phyloP scores from a whole-genome alignment of 2,329 filamentous ascomycete species.

The Colletotrichum caudatum region DNA sequence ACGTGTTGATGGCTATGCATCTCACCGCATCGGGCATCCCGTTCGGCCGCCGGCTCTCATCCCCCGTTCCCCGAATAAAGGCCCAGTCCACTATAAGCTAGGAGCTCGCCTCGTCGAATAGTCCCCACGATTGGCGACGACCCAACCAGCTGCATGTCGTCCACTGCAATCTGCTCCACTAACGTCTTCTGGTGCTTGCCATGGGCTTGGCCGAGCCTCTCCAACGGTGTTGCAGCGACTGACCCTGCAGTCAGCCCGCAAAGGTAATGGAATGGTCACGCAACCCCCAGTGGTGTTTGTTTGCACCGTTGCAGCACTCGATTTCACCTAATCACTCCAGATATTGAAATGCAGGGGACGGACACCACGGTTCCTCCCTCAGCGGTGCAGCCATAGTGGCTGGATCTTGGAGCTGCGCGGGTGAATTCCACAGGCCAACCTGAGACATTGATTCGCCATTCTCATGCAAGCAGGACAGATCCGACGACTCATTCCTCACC shows the following conservation, averaged over 20 bases:
- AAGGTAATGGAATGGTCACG: neutral
- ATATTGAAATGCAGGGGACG: neutral
- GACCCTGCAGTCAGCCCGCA: conserved; percentile 5
- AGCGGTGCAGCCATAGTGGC: neutral
- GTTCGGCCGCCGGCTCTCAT: conserved; percentile 6
- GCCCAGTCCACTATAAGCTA: conserved; percentile 5
- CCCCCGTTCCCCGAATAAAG: conserved; percentile 30
- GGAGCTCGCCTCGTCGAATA: conserved; percentile 23
- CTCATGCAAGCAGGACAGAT: neutral
- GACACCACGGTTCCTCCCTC: neutral
- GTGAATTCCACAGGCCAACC: neutral
- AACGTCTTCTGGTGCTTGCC: neutral
- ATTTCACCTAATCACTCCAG: neutral
- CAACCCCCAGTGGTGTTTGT: neutral
- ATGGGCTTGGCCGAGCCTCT: conserved; percentile 13
- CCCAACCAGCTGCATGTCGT: conserved; percentile 10
- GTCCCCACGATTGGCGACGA: neutral
- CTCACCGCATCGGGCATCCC: conserved; percentile 16
- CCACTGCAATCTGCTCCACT: neutral
- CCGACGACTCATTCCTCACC: conserved; percentile 9
- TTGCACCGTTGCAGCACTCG: neutral
- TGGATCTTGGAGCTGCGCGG: neutral
- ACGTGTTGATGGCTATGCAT: neutral
- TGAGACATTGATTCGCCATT: conserved; percentile 12
- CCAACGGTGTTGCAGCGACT: neutral